Percentiles rank a stretch among this genome's conserved stretches.
phyloP scores from a whole-genome alignment of 2,329 filamentous ascomycete genomes.

The Escovopsis sp. region DNA sequence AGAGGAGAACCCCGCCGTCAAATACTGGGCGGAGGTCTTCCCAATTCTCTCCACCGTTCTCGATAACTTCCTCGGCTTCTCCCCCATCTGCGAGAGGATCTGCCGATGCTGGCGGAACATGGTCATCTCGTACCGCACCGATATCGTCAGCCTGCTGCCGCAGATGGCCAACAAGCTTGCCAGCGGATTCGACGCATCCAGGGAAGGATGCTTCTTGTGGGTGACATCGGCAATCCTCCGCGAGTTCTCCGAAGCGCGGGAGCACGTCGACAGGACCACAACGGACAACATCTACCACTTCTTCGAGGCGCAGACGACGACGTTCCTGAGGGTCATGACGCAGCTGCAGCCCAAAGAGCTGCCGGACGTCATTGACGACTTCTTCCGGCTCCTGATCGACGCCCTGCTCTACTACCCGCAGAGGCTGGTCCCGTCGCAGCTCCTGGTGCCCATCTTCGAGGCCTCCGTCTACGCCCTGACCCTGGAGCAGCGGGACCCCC shows the following conservation, averaged over 20 bases:
- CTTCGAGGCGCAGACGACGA: conserved; percentile 84
- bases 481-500: conserved; percentile 79
- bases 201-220: conserved; percentile 97
- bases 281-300: conserved; percentile 84
- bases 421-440: conserved; percentile 62
- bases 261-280: conserved; percentile 68
- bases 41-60: conserved; percentile 75
- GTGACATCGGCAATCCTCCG: conserved; percentile 87
- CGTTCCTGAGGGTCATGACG: conserved; percentile 78
- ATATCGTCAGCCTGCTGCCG: conserved; percentile 72
- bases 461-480: conserved; percentile 77
- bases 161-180: conserved; percentile 80
- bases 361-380: conserved; percentile 82
- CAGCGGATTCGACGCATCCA: conserved; percentile 67
- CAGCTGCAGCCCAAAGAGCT: conserved; percentile 62
- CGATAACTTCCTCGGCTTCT: conserved; percentile 72
- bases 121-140: conserved; percentile 87
- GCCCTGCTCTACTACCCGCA: conserved; percentile 86
- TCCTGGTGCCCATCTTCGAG: conserved; percentile 72
- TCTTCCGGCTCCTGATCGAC: conserved; percentile 85
- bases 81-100: conserved; percentile 82
- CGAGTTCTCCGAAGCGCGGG: conserved; percentile 84
- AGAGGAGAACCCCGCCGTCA: conserved; percentile 77
- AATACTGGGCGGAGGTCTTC: conserved; percentile 92
- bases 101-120: conserved; percentile 95